Conservation (phyloP, 441 rosid species). For the Jatropha podagrica region DNA sequence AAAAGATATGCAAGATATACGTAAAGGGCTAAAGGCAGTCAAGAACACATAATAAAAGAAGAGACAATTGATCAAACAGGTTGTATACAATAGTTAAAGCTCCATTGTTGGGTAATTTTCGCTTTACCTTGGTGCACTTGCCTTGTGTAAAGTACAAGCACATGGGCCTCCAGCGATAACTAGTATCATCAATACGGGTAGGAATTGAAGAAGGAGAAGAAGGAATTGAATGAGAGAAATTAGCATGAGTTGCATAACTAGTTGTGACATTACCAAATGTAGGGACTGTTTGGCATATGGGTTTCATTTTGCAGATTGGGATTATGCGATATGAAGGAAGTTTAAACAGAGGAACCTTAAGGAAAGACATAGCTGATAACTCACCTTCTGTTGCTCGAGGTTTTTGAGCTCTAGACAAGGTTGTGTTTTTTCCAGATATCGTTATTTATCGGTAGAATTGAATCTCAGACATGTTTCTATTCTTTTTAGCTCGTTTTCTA, state of each 20-base stretch:
- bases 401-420: not conserved
- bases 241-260: not conserved
- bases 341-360: constrained; percentile 34
- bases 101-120: not conserved
- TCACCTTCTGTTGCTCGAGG: not conserved
- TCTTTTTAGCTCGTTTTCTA: too few relatives aligned
- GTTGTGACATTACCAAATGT: not conserved
- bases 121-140: constrained; percentile 67
- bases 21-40: not conserved
- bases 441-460: too few relatives aligned
- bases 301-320: constrained; percentile 8
- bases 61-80: constrained; percentile 26
- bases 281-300: not conserved
- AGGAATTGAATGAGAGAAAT: constrained; percentile 23
- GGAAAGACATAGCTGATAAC: constrained; percentile 31
- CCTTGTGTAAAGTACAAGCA: constrained; percentile 87
- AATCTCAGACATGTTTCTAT: too few relatives aligned
- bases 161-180: constrained; percentile 64
- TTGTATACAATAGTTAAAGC: not conserved
- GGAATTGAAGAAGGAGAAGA: constrained; percentile 19
- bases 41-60: not conserved
- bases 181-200: constrained; percentile 10
- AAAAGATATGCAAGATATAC: not conserved
- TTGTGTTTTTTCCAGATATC: too few relatives aligned
- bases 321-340: constrained; percentile 5